Percentiles rank a stretch among this genome's conserved stretches.
phyloP scores from a whole-genome alignment of 176 grass and related monocot species.

The Avena atlantica region DNA sequence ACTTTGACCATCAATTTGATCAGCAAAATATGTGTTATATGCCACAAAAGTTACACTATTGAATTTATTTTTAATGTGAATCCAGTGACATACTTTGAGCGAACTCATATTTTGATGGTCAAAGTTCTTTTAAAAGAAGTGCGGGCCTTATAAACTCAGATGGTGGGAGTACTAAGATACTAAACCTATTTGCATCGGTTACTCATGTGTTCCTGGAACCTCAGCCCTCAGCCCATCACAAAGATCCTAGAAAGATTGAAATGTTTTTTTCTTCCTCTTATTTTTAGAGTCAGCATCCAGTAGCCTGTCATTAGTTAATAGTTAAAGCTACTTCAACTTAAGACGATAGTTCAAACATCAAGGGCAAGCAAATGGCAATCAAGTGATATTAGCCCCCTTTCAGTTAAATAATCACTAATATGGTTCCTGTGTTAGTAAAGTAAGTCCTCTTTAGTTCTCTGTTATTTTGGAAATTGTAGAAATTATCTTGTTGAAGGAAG shows the following conservation, averaged over 20 bases:
- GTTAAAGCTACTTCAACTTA: conserved; percentile 9
- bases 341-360: neutral
- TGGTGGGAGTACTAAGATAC: neutral
- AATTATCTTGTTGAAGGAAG: neutral
- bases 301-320: conserved; percentile 7
- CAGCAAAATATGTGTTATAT: neutral
- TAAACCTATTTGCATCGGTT: conserved; percentile 16
- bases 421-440: conserved; percentile 6
- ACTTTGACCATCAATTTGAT: neutral
- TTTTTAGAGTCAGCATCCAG: neutral
- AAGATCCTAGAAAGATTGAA: conserved; percentile 19
- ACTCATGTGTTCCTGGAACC: neutral
- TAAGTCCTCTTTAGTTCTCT: neutral
- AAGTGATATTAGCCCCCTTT: neutral
- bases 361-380: conserved; percentile 1
- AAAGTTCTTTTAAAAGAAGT: neutral
- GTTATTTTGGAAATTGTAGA: neutral
- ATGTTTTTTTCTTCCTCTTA: neutral
- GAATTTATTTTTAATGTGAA: neutral
- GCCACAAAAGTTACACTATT: neutral
- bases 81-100: neutral
- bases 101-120: neutral
- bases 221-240: neutral
- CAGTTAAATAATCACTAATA: neutral
- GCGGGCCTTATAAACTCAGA: neutral